Conservation (phyloP, 257 asterid genomes). For the Eustoma russellianum region DNA sequence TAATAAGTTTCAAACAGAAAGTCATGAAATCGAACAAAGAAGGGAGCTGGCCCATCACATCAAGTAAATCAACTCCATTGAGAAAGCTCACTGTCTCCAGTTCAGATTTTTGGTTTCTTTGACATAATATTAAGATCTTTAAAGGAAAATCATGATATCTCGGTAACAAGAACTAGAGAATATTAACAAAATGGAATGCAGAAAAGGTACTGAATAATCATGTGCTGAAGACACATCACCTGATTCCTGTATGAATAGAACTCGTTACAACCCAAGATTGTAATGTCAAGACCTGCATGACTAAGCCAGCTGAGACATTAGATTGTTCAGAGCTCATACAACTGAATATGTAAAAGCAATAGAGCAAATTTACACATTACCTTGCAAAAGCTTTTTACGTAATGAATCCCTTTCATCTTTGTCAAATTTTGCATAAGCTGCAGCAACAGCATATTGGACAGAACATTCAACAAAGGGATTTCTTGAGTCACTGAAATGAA, state of each 20-base stretch:
- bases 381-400: slow-evolving; percentile 64
- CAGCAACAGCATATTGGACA: slow-evolving; percentile 77
- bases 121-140: too few species aligned
- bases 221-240: slow-evolving; percentile 25
- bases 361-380: slow-evolving; percentile 32
- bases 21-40: too few species aligned
- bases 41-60: too few species aligned
- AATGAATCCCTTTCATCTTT: slow-evolving; percentile 49
- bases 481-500: slow-evolving; percentile 63
- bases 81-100: too few species aligned
- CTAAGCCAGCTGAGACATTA: slow-evolving; percentile 31
- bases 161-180: too few species aligned
- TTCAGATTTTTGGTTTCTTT: too few species aligned
- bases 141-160: too few species aligned
- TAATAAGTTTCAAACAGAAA: too few species aligned
- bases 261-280: slow-evolving; percentile 86
- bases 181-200: too few species aligned
- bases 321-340: slow-evolving; percentile 9
- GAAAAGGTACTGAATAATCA: too few species aligned
- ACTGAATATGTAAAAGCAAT: slow-evolving; percentile 12
- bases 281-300: slow-evolving; percentile 83
- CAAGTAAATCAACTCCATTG: too few species aligned
- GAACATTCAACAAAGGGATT: slow-evolving; percentile 93
- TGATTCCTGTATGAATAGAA: slow-evolving; percentile 90
- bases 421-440: slow-evolving; percentile 60